Evolutionary conservation across 2,329 filamentous ascomycete species (phyloP).

Genomic region (Sclerotinia subarctica): DNA sequence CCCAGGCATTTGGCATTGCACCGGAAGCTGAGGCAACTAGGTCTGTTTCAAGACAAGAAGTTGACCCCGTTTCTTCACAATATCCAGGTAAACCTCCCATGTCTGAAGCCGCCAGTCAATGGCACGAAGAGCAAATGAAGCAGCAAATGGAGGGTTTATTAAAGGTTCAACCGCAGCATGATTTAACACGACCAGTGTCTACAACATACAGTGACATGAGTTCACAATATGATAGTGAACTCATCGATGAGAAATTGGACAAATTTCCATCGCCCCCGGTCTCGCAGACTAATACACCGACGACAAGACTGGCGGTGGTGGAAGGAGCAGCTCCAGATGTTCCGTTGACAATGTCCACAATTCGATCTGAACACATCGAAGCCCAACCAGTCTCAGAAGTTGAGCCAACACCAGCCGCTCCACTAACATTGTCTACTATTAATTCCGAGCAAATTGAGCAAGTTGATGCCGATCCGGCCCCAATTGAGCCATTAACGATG

Average conservation of each 20-base stretch:
- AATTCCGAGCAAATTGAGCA: conserved; percentile 44
- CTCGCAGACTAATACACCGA: conserved; percentile 37
- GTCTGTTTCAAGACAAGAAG: conserved; percentile 23
- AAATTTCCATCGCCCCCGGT: conserved; percentile 54
- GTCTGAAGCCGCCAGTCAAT: conserved; percentile 36
- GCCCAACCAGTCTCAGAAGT: conserved; percentile 30
- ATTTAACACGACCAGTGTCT: conserved; percentile 45
- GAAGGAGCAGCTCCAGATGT: conserved; percentile 10
- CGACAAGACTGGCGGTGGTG: conserved; percentile 24
- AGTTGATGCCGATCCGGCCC: conserved; percentile 25
- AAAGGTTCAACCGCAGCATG: conserved; percentile 24
- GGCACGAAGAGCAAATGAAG: conserved; percentile 36
- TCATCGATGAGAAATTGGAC: conserved; percentile 50
- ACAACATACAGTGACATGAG: conserved; percentile 52
- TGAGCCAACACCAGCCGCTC: conserved; percentile 25
- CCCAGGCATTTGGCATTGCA: conserved; percentile 17
- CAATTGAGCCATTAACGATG: conserved; percentile 36
- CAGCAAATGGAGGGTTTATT: conserved; percentile 25
- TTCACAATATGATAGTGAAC: conserved; percentile 49
- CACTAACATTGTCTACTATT: conserved; percentile 39
- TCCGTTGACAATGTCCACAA: conserved; percentile 39
- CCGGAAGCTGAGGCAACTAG: conserved; percentile 27
- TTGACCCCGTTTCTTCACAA: conserved; percentile 27
- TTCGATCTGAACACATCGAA: conserved; percentile 40
- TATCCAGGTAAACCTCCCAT: conserved; percentile 26